A percentile compares a stretch with the other conserved stretches of the same genome.
These are phyloP conservation scores for Rutidosis leptorrhynchoides DNA, from an alignment of 129 eudicot genomes.

Conservation along the genomic window DNA sequence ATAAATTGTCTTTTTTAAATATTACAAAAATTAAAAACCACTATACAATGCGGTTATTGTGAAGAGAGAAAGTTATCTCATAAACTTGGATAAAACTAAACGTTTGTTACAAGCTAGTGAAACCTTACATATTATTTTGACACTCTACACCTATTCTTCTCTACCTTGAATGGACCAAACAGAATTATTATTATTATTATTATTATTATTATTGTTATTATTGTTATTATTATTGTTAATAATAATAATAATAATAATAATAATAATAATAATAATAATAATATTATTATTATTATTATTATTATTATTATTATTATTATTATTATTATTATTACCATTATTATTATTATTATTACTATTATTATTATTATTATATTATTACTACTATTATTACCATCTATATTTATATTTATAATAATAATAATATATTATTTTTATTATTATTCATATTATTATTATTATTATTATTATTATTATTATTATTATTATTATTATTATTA, in stretches of 20 bases:
- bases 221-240: neutral
- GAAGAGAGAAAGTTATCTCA: too few relatives aligned
- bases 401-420: too few relatives aligned
- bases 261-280: too few relatives aligned
- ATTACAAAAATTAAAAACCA: too few relatives aligned
- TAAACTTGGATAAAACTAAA: slow-evolving; percentile 12
- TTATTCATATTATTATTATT: neutral
- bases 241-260: too few relatives aligned
- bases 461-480: neutral
- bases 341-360: neutral
- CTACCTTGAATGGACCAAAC: slow-evolving; percentile 26
- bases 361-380: too few relatives aligned
- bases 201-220: neutral
- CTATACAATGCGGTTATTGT: too few relatives aligned
- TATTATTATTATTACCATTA: too few relatives aligned
- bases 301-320: neutral
- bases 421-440: too few relatives aligned
- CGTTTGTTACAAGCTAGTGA: slow-evolving; percentile 25
- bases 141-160: slow-evolving; percentile 27
- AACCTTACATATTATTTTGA: slow-evolving; percentile 18
- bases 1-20: too few relatives aligned
- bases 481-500: neutral
- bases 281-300: neutral
- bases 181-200: neutral
- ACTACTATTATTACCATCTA: too few relatives aligned